These are phyloP conservation scores for Dentipellis sp. DNA, from an alignment of 768 basidiomycete genomes.

Conservation along the genomic window DNA sequence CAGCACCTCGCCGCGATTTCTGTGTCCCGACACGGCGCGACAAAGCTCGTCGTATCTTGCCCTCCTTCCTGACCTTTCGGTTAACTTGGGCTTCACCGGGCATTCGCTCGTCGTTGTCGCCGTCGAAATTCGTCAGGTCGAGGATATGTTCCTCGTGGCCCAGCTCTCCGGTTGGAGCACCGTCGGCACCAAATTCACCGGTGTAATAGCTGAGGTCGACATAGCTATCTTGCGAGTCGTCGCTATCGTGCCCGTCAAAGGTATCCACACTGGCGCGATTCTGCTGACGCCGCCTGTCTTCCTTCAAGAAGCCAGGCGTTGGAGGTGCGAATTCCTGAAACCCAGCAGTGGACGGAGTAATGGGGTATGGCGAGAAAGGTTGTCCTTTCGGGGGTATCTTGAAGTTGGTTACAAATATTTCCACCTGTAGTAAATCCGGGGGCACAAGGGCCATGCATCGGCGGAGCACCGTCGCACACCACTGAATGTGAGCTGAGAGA, in stretches of 20 bases:
- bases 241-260: conserved; percentile 22
- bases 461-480: conserved; percentile 63
- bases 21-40: conserved; percentile 24
- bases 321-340: background rate
- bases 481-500: conserved; percentile 57
- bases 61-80: conserved; percentile 45
- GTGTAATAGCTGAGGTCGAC: conserved; percentile 36
- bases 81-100: conserved; percentile 51
- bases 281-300: background rate
- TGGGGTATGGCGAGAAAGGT: background rate
- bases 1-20: background rate
- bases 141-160: conserved; percentile 42
- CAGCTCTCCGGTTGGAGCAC: conserved; percentile 25
- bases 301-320: background rate
- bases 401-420: conserved; percentile 67
- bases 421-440: conserved; percentile 41
- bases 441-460: conserved; percentile 50
- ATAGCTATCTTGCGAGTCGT: conserved; percentile 23
- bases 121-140: conserved; percentile 73
- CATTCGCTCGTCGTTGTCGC: conserved; percentile 51
- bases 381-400: conserved; percentile 17
- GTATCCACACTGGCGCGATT: conserved; percentile 5
- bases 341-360: background rate
- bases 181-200: conserved; percentile 22
- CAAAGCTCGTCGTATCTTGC: conserved; percentile 44